These are phyloP conservation scores for Solanum hybrid DNA, from an alignment of 305 asterid genomes.

Conservation along the genomic window DNA sequence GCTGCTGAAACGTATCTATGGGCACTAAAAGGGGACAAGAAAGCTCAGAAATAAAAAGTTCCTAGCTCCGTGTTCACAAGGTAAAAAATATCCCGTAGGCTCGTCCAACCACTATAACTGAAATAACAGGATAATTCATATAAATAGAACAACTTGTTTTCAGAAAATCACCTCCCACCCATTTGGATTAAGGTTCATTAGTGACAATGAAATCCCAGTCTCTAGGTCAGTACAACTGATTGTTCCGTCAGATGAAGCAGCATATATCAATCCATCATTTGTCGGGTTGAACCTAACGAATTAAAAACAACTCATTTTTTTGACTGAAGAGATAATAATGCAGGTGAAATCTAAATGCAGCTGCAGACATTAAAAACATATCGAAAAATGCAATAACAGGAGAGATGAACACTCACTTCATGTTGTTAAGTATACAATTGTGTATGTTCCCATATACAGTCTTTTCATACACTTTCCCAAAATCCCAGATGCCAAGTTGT, in stretches of 20 bases:
- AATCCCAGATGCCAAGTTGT: conserved; percentile 99
- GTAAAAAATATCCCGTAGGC: neutral
- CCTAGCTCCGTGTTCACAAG: neutral
- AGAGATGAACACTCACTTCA: conserved; percentile 56
- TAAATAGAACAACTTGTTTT: neutral
- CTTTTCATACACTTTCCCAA: conserved; percentile 70
- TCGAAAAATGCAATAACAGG: neutral
- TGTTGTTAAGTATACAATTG: conserved; percentile 74
- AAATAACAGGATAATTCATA: neutral
- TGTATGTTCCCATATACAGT: conserved; percentile 74
- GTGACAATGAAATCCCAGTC: conserved; percentile 67
- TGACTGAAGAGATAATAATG: conserved; percentile 5
- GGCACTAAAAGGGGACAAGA: neutral
- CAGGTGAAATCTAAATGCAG: neutral
- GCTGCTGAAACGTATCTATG: neutral
- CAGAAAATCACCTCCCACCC: conserved; percentile 80
- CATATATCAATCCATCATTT: conserved; percentile 76
- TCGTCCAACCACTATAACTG: neutral
- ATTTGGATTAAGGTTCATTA: conserved; percentile 84
- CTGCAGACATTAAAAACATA: neutral
- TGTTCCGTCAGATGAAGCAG: conserved; percentile 95
- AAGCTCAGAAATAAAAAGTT: neutral
- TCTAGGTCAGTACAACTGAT: conserved; percentile 83
- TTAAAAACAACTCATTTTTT: neutral
- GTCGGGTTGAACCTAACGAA: conserved; percentile 56